Evolutionary conservation across 495 filamentous ascomycete genomes (phyloP), one percentile per base, ranked within the genome.

Genomic region (Aspergillus carlsbadensis): DNA sequence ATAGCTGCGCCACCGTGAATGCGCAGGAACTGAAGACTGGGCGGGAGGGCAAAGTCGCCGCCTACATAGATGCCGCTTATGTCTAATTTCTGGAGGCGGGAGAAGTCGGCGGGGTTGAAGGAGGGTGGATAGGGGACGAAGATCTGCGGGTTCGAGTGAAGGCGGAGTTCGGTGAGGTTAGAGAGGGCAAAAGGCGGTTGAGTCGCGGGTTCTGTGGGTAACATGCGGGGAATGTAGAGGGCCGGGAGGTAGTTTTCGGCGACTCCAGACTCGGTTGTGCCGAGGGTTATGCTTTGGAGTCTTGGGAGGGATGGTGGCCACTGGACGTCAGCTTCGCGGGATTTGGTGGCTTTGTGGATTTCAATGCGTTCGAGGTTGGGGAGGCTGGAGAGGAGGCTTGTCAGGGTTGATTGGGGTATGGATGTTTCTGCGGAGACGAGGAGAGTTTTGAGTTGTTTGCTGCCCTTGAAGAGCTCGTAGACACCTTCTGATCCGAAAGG

Each of bases 351-450:
- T 35, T 54, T 62, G 43, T 65, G 60, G 33, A 80, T 66, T 37
- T 77, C 69, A 10, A 74, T 64, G 10, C 63, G 68, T 52, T 80
- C 75, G 1, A 84, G 70, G 6, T 59, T 68, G 3, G 73, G 70
- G 6, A 80, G 63, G 14, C 60, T 61, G 2, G 62, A 35, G 4
- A 83, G 46, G 10, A 83, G 61, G 21, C 70, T 70, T 2, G 65
- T 57, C 6, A 77, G 60, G 13, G 62, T 62, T 20, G 71, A 66
- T 24, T 72, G 60, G 1, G 70, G 53, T 0, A 78, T 43, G 0
- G 60, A 24, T 24, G 76, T 70, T 3, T 76, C 60, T 20, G 61
- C 43, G 1, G 72, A 72, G n/a, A 79, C 47, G 1, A 75, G 60
- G 10, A 84, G 57, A 11, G 52, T 71, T 61, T 70, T 78, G 10